Percentiles rank a stretch among this genome's conserved stretches.
Evolutionary conservation across 202 grass and related monocot species (phyloP).

Genomic region (Carex arenaria): DNA sequence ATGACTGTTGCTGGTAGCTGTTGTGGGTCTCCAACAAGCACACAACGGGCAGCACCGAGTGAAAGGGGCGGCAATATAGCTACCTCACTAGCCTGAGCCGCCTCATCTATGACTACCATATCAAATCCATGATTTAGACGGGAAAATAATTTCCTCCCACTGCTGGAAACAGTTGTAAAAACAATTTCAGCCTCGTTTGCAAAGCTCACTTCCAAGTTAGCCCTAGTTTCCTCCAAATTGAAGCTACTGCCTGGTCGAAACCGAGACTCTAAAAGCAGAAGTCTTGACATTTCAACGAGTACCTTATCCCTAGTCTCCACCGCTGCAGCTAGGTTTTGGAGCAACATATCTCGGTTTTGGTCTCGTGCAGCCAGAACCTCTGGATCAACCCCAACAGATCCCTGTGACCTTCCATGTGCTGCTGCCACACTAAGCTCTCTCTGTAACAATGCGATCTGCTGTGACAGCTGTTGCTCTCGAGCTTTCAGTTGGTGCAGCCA

Average conservation of each 20-base stretch:
- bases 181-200: slow-evolving; percentile 99
- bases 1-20: slow-evolving; percentile 97
- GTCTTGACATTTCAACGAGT: slow-evolving; percentile 92
- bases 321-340: slow-evolving; percentile 87
- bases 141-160: slow-evolving; percentile 92
- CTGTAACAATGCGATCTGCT: slow-evolving; percentile 66
- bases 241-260: slow-evolving; percentile 80
- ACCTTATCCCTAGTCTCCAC: slow-evolving; percentile 94
- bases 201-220: slow-evolving; percentile 93
- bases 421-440: slow-evolving; percentile 75
- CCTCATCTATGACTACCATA: slow-evolving; percentile 99
- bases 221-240: slow-evolving; percentile 93
- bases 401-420: slow-evolving; percentile 73
- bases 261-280: slow-evolving; percentile 78
- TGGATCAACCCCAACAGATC: slow-evolving; percentile 96
- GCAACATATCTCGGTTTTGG: slow-evolving; percentile 64
- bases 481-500: slow-evolving; percentile 91
- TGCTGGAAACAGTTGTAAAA: slow-evolving; percentile 98
- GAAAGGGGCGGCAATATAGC: slow-evolving; percentile 81
- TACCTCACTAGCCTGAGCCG: slow-evolving; percentile 98
- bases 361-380: slow-evolving; percentile 82
- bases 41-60: slow-evolving; percentile 95
- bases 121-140: slow-evolving; percentile 96
- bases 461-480: slow-evolving; percentile 65
- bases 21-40: slow-evolving; percentile 95